Percentiles rank a stretch among this genome's conserved stretches.
Conservation (phyloP, 2,329 filamentous ascomycete genomes). For the Colletotrichum cereale region DNA sequence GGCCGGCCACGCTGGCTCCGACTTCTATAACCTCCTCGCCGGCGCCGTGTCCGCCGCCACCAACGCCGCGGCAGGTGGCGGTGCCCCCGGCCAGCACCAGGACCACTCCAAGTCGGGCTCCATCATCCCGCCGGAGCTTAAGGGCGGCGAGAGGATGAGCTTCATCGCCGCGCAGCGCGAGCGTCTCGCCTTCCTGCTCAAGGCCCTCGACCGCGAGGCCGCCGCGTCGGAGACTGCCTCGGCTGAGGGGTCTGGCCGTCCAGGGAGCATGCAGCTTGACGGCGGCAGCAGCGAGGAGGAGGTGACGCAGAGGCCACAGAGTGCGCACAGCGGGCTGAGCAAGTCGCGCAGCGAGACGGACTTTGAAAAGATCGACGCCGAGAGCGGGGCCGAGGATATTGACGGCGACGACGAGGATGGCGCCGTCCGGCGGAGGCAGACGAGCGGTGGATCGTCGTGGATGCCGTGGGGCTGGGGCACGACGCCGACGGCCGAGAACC, state of each 20-base stretch:
- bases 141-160: constrained; percentile 73
- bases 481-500: constrained; percentile 41
- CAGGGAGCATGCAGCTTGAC: constrained; percentile 40
- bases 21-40: constrained; percentile 84
- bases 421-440: constrained; percentile 49
- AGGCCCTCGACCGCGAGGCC: constrained; percentile 84
- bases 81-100: constrained; percentile 51
- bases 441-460: constrained; percentile 56
- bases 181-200: constrained; percentile 78
- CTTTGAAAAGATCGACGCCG: constrained; percentile 89
- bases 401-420: constrained; percentile 54
- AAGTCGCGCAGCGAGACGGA: constrained; percentile 90
- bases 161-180: constrained; percentile 87
- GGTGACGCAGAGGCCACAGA: constrained; percentile 56
- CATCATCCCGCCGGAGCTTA: constrained; percentile 79
- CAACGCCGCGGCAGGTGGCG: constrained; percentile 54
- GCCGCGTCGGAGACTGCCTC: constrained; percentile 64
- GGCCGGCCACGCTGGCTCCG: constrained; percentile 62
- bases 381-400: constrained; percentile 68
- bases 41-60: constrained; percentile 77
- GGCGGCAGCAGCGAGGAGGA: constrained; percentile 36
- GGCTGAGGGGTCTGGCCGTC: constrained; percentile 44
- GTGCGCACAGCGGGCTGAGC: constrained; percentile 71
- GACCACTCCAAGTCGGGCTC: constrained; percentile 44
- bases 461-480: constrained; percentile 61